phyloP scores from a whole-genome alignment of 331 rosid genomes.

The Quercus lobata region DNA sequence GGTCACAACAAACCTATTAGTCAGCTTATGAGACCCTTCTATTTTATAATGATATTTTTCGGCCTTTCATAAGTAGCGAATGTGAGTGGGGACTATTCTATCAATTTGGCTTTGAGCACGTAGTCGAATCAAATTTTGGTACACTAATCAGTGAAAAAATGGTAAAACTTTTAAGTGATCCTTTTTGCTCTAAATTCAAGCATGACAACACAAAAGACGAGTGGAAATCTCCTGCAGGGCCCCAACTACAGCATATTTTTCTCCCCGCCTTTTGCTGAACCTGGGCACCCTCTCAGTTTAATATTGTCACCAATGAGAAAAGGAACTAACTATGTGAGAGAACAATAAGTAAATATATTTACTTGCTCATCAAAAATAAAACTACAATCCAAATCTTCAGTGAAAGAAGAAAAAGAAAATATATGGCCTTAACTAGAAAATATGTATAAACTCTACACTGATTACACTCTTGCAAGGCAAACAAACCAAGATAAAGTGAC shows the following conservation, averaged over 20 bases:
- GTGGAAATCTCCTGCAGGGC: background rate
- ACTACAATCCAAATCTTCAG: background rate
- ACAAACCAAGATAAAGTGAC: background rate
- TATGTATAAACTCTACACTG: constrained; percentile 30
- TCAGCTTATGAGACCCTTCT: no score
- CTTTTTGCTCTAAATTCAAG: no score
- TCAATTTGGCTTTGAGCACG: background rate
- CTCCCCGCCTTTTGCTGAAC: background rate
- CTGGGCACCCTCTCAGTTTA: background rate
- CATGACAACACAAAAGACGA: no score
- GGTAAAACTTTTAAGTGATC: no score
- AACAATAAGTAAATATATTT: background rate
- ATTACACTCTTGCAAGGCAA: background rate
- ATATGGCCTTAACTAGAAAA: no score
- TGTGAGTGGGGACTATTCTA: background rate
- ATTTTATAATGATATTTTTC: no score
- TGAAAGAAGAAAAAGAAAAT: background rate
- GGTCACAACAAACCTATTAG: no score
- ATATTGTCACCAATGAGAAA: background rate
- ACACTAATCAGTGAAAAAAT: background rate
- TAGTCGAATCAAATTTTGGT: background rate
- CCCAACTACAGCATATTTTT: background rate
- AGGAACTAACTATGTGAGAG: background rate
- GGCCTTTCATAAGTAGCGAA: no score
- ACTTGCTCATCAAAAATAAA: background rate